These are phyloP conservation scores for Bipolaris cookei DNA, from an alignment of 2,329 filamentous ascomycete genomes.

Conservation along the genomic window DNA sequence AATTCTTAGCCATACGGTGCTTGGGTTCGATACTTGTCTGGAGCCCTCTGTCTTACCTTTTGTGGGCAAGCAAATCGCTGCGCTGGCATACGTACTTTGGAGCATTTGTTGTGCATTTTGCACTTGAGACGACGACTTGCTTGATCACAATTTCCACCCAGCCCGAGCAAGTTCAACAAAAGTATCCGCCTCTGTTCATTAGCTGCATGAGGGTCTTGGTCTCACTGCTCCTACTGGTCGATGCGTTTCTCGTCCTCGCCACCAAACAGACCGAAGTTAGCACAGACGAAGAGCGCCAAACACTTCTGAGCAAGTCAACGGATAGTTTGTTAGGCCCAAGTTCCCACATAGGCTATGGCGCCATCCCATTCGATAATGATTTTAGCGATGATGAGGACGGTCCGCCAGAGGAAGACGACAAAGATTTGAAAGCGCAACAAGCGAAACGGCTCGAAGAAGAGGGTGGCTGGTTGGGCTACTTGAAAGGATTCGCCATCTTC, in stretches of 20 bases:
- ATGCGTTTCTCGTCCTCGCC: slow-evolving; percentile 39
- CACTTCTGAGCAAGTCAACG: slow-evolving; percentile 59
- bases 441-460: slow-evolving; percentile 72
- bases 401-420: slow-evolving; percentile 57
- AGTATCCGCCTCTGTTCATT: slow-evolving; percentile 32
- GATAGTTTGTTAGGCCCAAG: slow-evolving; percentile 48
- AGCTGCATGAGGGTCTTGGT: slow-evolving; percentile 29
- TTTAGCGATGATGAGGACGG: slow-evolving; percentile 51
- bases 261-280: slow-evolving; percentile 41
- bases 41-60: slow-evolving; percentile 32
- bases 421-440: slow-evolving; percentile 61
- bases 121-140: slow-evolving; percentile 40
- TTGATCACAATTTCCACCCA: slow-evolving; percentile 32
- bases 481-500: slow-evolving; percentile 75
- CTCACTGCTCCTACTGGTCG: slow-evolving; percentile 35
- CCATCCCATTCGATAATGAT: slow-evolving; percentile 29
- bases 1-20: slow-evolving; percentile 44
- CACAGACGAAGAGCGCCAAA: slow-evolving; percentile 64
- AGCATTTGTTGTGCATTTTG: slow-evolving; percentile 41
- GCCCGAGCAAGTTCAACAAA: slow-evolving; percentile 20
- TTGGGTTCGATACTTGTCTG: slow-evolving; percentile 46
- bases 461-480: slow-evolving; percentile 78
- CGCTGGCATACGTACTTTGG: slow-evolving; percentile 47
- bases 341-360: slow-evolving; percentile 45
- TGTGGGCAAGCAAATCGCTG: slow-evolving; percentile 32